Evolutionary conservation across 2,329 filamentous ascomycete genomes (phyloP), one percentile per base, ranked within the genome.

Genomic region (Claviceps arundinis): DNA sequence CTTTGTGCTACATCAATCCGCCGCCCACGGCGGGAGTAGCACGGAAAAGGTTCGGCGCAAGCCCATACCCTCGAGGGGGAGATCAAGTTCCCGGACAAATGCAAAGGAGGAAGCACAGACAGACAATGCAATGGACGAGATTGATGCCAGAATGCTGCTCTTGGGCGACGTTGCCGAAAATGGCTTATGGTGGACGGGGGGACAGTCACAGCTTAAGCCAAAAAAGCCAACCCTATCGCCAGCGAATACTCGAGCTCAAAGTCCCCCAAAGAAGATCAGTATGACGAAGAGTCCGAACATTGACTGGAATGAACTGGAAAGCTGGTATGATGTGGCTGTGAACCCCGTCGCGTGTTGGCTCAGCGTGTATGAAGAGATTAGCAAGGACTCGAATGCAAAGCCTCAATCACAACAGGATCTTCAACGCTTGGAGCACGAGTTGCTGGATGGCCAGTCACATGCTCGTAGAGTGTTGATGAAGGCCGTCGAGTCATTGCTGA

Each of bases 111-210:
- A 52, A 9, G 47, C 49, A 2, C 58, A 59, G 5, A 37, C 50
- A 19, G 59, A 64, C 7, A 56, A 59, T 22, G 41, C 54, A 37
- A 50, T 59, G 17, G 60, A 59, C 51, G 82, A 87, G 48, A 68
- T 89, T 19, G 87, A 93, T 62, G 79, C 84, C 1, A 93, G 89
- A 61, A 77, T 85, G 5, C 70, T 91, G 19, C 71, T 89, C 6
- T 65, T 90, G 2, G 87, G 86, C 2, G 80, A 90, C 60, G 75
- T 90, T 57, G 85, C 83, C 1, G 87, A 93, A 62, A 93, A 93
- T 61, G 87, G 85, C 2, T 79, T 78, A 7, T 91, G 86, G 87
- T 91, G 87, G 86, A 82, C 84, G 47, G 85, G 84, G 1, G 75
- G 75, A 6, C 54, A 45, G 34, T 38, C 42, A 14, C 53, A 52